Conservation (phyloP, 2,329 filamentous ascomycete species). For the Thielaviopsis ethacetica region DNA sequence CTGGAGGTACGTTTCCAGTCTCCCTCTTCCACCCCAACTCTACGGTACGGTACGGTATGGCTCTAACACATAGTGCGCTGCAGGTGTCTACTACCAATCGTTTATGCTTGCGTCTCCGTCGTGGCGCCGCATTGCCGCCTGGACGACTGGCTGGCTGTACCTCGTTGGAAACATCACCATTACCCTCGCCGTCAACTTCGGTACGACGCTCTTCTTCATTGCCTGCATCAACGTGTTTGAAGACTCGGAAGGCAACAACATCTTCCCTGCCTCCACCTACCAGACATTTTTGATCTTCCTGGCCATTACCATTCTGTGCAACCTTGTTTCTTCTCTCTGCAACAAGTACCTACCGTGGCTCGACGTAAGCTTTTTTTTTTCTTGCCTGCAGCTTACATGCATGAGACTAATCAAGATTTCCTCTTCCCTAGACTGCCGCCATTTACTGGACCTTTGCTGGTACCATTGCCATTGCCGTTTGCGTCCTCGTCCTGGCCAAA, state of each 20-base stretch:
- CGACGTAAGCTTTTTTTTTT: constrained; percentile 38
- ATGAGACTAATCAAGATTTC: neutral
- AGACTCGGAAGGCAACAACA: constrained; percentile 23
- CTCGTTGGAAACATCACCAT: constrained; percentile 70
- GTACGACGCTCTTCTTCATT: constrained; percentile 49
- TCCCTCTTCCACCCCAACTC: neutral
- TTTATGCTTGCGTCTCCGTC: constrained; percentile 51
- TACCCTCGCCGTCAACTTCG: constrained; percentile 69
- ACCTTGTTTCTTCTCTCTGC: constrained; percentile 48
- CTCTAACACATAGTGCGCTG: constrained; percentile 3
- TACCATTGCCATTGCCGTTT: constrained; percentile 47
- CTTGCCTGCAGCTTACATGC: neutral
- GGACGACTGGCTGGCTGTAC: constrained; percentile 62
- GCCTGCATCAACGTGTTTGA: constrained; percentile 40
- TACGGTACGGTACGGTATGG: too few relatives aligned
- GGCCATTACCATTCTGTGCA: constrained; percentile 46
- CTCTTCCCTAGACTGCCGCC: constrained; percentile 48
- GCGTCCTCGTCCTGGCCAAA: constrained; percentile 49
- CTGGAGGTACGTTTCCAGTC: constrained; percentile 34
- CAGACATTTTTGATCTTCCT: constrained; percentile 59
- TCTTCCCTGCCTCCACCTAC: constrained; percentile 37
- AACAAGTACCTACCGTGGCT: constrained; percentile 51
- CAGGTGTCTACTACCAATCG: constrained; percentile 57
- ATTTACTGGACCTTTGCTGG: constrained; percentile 62
- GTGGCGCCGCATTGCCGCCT: constrained; percentile 48